These are phyloP conservation scores for Maudiozyma humilis DNA, from an alignment of 1,139 yeast species.

Conservation along the genomic window DNA sequence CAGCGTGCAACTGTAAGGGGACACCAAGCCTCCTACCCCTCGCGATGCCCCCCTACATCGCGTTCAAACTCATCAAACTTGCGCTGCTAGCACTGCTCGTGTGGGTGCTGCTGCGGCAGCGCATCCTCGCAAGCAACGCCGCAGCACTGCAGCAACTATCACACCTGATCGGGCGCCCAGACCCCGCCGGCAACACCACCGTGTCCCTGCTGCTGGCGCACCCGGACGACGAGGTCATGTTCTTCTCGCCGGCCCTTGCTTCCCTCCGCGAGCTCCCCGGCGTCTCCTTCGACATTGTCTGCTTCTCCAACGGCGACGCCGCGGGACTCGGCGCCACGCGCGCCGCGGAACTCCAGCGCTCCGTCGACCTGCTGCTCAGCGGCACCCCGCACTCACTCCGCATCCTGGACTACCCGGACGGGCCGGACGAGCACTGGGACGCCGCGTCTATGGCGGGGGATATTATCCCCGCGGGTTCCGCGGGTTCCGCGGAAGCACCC, in stretches of 20 bases:
- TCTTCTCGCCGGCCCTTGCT: constrained; percentile 66
- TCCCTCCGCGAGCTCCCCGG: constrained; percentile 15
- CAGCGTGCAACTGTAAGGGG: too few species aligned
- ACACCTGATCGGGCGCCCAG: too few species aligned
- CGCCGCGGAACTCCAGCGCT: constrained; percentile 46
- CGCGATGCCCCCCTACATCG: constrained; percentile 1
- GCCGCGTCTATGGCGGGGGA: constrained; percentile 15
- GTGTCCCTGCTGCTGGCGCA: constrained; percentile 62
- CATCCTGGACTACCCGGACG: constrained; percentile 48
- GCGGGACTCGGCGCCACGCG: constrained; percentile 65
- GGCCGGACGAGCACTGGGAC: constrained; percentile 68
- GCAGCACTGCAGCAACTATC: too few species aligned
- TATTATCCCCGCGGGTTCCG: too few species aligned
- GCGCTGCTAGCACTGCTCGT: constrained; percentile 2
- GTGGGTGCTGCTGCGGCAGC: constrained; percentile 1
- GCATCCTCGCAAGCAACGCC: background rate
- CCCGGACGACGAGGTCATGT: constrained; percentile 99
- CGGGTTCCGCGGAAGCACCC: too few species aligned
- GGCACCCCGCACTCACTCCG: constrained; percentile 40
- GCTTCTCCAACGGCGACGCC: constrained; percentile 73
- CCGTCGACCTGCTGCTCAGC: constrained; percentile 55
- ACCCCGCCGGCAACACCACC: background rate
- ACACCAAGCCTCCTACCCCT: background rate
- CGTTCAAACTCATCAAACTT: constrained; percentile 6
- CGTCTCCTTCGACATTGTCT: constrained; percentile 44